Base-by-base conservation (phyloP, 2,329 filamentous ascomycete species). In the Graphiopsis chlorocephala region DNA sequence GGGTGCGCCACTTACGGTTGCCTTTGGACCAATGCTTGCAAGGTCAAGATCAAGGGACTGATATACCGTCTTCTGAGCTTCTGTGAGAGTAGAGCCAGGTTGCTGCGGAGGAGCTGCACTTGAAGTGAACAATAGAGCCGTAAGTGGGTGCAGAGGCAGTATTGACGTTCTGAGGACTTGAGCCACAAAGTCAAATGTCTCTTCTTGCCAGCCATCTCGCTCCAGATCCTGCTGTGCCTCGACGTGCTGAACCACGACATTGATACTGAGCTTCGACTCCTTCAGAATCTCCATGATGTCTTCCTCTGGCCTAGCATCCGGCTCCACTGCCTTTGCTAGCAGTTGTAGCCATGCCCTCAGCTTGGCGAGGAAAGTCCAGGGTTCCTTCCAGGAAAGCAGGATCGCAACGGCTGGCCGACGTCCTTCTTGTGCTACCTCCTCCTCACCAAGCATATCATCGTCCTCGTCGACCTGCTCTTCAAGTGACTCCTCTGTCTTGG, bases 191-290 rank as follows among this genome's bases (percentile, higher is more conserved):
- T 99, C 95, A 73, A 99, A 99, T 72, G 96, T 90, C 70, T 96
- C 92, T 78, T 99, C 95, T 78, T 93, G 94, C 93, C 94, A 99
- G 15, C 90, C 88, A 65, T 92, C 93, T 76, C 91, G 92, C 78
- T 98, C 95, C 65, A 99, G 78, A 45, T 87, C 86, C 74, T 98
- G 93, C 77, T 98, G 96, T 76, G 91, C 93, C 78, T 96, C 92
- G 15, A 92, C 93, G 76, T 96, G 95, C 77, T 98, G 93, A 75
- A 94, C 97, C n/a, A 98, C 93, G 10, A 99, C 90, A 73, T 92
- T 96, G 42, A 99, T 81, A 0, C 93, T 92, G 63, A 99, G 79
- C 85, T 96, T 96, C 65, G 90, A 88, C 66, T 97, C 93, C 74
- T 97, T 91, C 86, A 98, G 89, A 33, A 90, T 87, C 64, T 90